Base-by-base conservation (phyloP, 2,329 filamentous ascomycete genomes). In the Cladobotryum mycophilum region DNA sequence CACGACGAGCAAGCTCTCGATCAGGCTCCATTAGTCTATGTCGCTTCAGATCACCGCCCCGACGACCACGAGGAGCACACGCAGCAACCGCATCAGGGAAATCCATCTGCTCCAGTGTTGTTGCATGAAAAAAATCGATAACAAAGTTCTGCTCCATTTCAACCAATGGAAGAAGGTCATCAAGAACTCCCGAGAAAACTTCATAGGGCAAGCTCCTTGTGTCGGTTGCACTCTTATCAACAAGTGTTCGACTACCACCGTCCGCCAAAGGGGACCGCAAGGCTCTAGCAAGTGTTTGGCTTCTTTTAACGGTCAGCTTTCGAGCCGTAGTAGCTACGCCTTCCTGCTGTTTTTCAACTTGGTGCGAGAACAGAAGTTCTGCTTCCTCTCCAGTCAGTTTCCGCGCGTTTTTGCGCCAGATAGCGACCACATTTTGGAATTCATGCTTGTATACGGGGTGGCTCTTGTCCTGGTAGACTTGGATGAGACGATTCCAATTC, bases 71-170 rank as follows among this genome's bases (percentile, higher is more conserved):
- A 6, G 90, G 89, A 20, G 78, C 71, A 2, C 76, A 75, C 2
- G 80, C 76, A 17, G 79, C 75, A 15, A 96, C 85, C 3, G 85
- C 79, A 57, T 97, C 93, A 1, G 86, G 78, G 63, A 96, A 97
- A 63, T 96, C 91, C 14, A 80, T 70, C 35, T 83, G 85, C 60
- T 90, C 85, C 25, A 92, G 76, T 2, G 89, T 95, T n/a, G 86
- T 88, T 22, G 93, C 82, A 60, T 97, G 92, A 78, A 97, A 97
- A 67, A 96, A 93, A 59, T 95, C 89, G n/a, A 96, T 84, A 45
- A 96, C 76, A 64, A 97, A 99, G 64, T 96, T 97, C 66, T 99
- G 92, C 69, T 99, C 93, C 66, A 92, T 91, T 59, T 89, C 85
- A 52, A 96, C 84, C 50, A 95, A 77, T 5, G 86, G 88, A 41